phyloP scores from a whole-genome alignment of 1,284 basidiomycete genomes.

The Boletus semigastroideus region DNA sequence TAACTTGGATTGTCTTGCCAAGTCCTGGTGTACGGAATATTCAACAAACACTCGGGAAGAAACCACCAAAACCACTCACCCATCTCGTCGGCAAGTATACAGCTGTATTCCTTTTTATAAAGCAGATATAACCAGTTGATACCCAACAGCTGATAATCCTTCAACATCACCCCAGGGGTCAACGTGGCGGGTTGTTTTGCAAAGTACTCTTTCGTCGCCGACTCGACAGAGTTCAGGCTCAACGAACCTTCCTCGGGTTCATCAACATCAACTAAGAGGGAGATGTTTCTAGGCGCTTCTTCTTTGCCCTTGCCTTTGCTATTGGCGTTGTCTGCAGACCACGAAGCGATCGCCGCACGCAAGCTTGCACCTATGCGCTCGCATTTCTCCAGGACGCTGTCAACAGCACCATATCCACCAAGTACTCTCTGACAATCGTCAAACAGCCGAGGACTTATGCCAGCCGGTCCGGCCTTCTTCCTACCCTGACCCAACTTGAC shows the following conservation, averaged over 20 bases:
- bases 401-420: constrained; percentile 88
- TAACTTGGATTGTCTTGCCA: constrained; percentile 98
- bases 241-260: constrained; percentile 61
- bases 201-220: constrained; percentile 61
- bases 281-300: constrained; percentile 24
- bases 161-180: constrained; percentile 73
- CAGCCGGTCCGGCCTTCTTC: constrained; percentile 77
- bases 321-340: constrained; percentile 55
- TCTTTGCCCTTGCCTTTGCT: constrained; percentile 42
- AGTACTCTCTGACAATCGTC: constrained; percentile 90
- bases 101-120: constrained; percentile 80
- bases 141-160: constrained; percentile 97
- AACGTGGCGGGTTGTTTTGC: constrained; percentile 75
- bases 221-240: constrained; percentile 49
- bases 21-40: constrained; percentile 57
- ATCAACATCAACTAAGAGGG: constrained; percentile 33
- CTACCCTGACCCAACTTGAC: constrained; percentile 77
- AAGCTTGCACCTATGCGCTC: constrained; percentile 79
- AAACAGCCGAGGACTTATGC: constrained; percentile 88
- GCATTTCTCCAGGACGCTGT: constrained; percentile 86
- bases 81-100: constrained; percentile 99
- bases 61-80: constrained; percentile 46
- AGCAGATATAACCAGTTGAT: constrained; percentile 96
- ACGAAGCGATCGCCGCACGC: constrained; percentile 71
- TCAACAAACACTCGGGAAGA: neutral